Evolutionary conservation across 257 asterid genomes (phyloP).

Genomic region (Solanum rostratum): DNA sequence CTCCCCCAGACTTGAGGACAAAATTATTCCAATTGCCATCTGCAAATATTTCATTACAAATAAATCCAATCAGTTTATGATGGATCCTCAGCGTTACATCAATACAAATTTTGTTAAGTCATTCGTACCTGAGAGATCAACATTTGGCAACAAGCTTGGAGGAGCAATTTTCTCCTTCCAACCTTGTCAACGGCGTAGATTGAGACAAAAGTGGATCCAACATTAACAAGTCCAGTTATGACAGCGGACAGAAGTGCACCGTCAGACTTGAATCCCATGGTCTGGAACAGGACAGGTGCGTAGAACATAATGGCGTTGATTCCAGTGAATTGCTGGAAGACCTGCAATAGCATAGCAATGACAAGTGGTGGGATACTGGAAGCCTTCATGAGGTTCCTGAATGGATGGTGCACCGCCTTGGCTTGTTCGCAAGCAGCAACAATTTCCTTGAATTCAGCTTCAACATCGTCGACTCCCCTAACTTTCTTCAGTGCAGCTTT

Average conservation of each 20-base stretch:
- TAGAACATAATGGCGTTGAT: constrained; percentile 75
- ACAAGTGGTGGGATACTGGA: constrained; percentile 37
- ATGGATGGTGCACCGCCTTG: constrained; percentile 24
- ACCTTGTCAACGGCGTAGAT: constrained; percentile 36
- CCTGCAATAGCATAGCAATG: constrained; percentile 22
- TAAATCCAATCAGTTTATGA: too few relatives aligned
- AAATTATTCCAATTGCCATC: constrained; percentile 44
- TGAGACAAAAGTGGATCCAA: constrained; percentile 44
- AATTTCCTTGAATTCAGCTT: constrained; percentile 40
- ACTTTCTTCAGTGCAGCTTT: constrained; percentile 31
- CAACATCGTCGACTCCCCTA: constrained; percentile 53
- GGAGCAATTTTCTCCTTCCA: constrained; percentile 64
- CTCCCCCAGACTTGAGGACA: constrained; percentile 12
- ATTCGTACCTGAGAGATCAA: constrained; percentile 39
- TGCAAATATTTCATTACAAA: not conserved
- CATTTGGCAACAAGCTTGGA: constrained; percentile 66
- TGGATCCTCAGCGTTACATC: too few relatives aligned
- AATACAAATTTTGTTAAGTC: too few relatives aligned
- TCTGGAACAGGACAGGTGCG: constrained; percentile 59
- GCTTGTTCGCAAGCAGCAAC: constrained; percentile 37
- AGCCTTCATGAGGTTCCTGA: constrained; percentile 27
- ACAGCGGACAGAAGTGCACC: constrained; percentile 40
- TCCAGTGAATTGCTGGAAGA: constrained; percentile 75
- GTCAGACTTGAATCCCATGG: constrained; percentile 42
- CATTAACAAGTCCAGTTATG: constrained; percentile 51